These are phyloP conservation scores for Amanita rimosa DNA, from an alignment of 768 basidiomycete genomes.

Conservation along the genomic window DNA sequence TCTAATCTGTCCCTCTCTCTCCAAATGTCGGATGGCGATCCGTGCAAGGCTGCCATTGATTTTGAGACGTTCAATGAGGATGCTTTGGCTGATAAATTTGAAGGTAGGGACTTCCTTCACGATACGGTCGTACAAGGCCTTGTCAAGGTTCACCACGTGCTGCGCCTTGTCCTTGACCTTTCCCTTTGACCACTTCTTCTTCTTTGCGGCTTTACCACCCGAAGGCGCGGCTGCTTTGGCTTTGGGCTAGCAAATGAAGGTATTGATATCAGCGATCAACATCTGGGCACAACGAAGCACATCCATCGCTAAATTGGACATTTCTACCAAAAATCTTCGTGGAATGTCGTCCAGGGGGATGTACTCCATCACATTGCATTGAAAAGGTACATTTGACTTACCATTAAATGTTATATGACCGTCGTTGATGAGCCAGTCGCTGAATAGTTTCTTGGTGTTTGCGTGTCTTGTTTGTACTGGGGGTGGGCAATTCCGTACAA, in stretches of 20 bases:
- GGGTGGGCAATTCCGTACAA: too few species aligned
- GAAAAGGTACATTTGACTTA: conserved; percentile 18
- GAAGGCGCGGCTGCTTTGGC: conserved; percentile 72
- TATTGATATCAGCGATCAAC: conserved; percentile 15
- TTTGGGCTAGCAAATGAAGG: conserved; percentile 36
- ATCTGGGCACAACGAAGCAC: conserved; percentile 22
- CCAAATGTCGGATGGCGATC: conserved; percentile 81
- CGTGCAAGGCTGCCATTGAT: conserved; percentile 93
- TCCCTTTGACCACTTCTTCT: conserved; percentile 99
- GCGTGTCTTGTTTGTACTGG: conserved; percentile 30
- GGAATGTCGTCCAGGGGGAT: background rate
- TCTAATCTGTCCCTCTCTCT: conserved; percentile 92
- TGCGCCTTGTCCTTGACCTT: conserved; percentile 99
- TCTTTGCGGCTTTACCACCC: conserved; percentile 85
- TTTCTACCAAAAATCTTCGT: background rate
- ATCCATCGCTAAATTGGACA: conserved; percentile 23
- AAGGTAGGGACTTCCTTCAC: conserved; percentile 98
- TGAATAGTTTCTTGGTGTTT: conserved; percentile 11
- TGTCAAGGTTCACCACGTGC: conserved; percentile 93
- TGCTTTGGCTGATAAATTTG: conserved; percentile 96
- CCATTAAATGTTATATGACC: conserved; percentile 30
- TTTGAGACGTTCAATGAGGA: conserved; percentile 97
- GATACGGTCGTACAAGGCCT: conserved; percentile 86
- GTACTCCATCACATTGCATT: background rate
- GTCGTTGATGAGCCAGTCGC: conserved; percentile 25